phyloP scores from a whole-genome alignment of 768 basidiomycete genomes.

The Mycena venus region DNA sequence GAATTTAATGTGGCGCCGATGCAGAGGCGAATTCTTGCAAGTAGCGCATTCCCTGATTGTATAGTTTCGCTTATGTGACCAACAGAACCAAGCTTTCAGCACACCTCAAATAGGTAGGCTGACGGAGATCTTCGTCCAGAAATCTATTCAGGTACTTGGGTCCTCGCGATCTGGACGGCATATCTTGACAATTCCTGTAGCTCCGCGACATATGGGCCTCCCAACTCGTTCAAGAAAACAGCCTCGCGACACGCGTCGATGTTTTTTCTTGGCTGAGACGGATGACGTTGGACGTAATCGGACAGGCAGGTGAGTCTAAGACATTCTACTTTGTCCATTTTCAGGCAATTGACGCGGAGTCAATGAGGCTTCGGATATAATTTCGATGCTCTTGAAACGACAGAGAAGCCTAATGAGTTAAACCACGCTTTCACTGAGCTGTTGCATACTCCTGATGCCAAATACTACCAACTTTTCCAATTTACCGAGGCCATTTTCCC shows the following conservation, averaged over 20 bases:
- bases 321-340: not conserved
- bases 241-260: not conserved
- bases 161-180: not conserved
- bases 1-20: not conserved
- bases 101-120: not conserved
- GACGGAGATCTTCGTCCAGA: constrained; percentile 5
- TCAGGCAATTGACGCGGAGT: not conserved
- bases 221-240: not conserved
- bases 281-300: constrained; percentile 9
- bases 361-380: constrained; percentile 18
- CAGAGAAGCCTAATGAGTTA: constrained; percentile 44
- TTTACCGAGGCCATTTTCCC: constrained; percentile 44
- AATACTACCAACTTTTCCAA: constrained; percentile 15
- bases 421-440: constrained; percentile 49
- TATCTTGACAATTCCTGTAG: not conserved
- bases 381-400: constrained; percentile 11
- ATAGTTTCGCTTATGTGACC: not conserved
- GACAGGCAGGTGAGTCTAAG: not conserved
- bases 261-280: constrained; percentile 4
- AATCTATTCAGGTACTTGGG: not conserved
- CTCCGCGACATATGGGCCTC: constrained; percentile 10
- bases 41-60: not conserved
- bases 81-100: constrained; percentile 7
- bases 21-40: not conserved
- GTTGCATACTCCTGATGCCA: constrained; percentile 24